phyloP scores from a whole-genome alignment of 108 stramenopile genomes.

The Stephanodiscus triporus region DNA sequence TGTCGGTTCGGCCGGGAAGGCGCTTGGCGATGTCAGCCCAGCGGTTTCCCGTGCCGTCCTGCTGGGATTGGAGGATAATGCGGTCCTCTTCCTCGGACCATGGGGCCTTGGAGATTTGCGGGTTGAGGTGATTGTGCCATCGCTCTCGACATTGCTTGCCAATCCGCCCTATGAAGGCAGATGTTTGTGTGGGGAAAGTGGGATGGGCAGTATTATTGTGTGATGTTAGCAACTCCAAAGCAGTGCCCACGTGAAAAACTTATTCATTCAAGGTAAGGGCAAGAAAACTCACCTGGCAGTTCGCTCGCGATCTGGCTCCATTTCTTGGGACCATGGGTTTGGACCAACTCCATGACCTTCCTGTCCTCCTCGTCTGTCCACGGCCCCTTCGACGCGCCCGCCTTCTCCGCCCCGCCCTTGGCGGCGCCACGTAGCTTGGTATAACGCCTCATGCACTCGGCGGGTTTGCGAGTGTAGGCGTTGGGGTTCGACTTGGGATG shows the following conservation, averaged over 20 bases:
- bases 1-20: slow-evolving; percentile 80
- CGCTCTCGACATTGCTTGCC: slow-evolving; percentile 82
- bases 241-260: too few species aligned
- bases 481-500: slow-evolving; percentile 21
- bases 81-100: slow-evolving; percentile 71
- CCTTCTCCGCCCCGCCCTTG: slow-evolving; percentile 40
- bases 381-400: slow-evolving; percentile 50
- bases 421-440: slow-evolving; percentile 31
- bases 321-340: slow-evolving; percentile 71
- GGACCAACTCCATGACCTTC: slow-evolving; percentile 61
- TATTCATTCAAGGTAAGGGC: too few species aligned
- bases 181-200: background rate
- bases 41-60: slow-evolving; percentile 55
- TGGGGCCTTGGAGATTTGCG: slow-evolving; percentile 63
- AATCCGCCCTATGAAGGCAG: slow-evolving; percentile 43
- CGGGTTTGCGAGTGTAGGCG: slow-evolving; percentile 25
- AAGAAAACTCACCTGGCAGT: slow-evolving; percentile 52
- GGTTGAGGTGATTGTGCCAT: slow-evolving; percentile 82
- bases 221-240: slow-evolving; percentile 1
- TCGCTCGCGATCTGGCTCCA: slow-evolving; percentile 84
- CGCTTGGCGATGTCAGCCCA: slow-evolving; percentile 85
- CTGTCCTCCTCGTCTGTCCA: slow-evolving; percentile 85
- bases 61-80: slow-evolving; percentile 65
- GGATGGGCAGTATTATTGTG: background rate
- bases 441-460: slow-evolving; percentile 42